Conservation (phyloP, 192 early-diverging fungal species). For the Coemansia sp. region DNA sequence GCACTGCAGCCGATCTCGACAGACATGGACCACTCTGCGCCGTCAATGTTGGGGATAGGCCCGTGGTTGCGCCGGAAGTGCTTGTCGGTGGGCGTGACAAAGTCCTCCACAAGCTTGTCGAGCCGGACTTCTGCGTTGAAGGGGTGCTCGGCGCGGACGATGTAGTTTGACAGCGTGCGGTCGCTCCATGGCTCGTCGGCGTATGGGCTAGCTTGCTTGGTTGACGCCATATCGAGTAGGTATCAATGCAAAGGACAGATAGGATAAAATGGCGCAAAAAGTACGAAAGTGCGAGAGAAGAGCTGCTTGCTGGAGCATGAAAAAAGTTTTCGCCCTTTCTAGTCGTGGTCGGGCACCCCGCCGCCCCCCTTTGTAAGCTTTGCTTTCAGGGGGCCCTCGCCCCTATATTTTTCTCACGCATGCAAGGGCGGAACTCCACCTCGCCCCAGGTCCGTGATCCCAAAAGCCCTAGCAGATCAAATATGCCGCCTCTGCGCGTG, state of each 20-base stretch:
- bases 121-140: conserved; percentile 87
- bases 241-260: too few species aligned
- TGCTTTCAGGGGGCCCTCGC: background rate
- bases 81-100: conserved; percentile 74
- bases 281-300: background rate
- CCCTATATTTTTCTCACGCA: background rate
- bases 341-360: background rate
- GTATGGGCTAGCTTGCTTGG: conserved; percentile 34
- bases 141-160: conserved; percentile 69
- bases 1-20: conserved; percentile 52
- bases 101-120: conserved; percentile 61
- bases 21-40: conserved; percentile 59
- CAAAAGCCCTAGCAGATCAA: background rate
- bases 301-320: conserved; percentile 1
- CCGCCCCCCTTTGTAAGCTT: background rate
- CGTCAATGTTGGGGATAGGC: conserved; percentile 79
- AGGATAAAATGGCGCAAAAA: background rate
- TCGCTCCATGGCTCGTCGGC: conserved; percentile 70
- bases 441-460: background rate
- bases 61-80: conserved; percentile 92
- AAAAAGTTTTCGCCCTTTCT: background rate
- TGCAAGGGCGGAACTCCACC: conserved; percentile 1
- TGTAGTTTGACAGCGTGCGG: conserved; percentile 61
- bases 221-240: background rate
- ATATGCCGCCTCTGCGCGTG: background rate